Base-by-base conservation (phyloP, 306 rosid genomes). In the Gillenia trifoliata region DNA sequence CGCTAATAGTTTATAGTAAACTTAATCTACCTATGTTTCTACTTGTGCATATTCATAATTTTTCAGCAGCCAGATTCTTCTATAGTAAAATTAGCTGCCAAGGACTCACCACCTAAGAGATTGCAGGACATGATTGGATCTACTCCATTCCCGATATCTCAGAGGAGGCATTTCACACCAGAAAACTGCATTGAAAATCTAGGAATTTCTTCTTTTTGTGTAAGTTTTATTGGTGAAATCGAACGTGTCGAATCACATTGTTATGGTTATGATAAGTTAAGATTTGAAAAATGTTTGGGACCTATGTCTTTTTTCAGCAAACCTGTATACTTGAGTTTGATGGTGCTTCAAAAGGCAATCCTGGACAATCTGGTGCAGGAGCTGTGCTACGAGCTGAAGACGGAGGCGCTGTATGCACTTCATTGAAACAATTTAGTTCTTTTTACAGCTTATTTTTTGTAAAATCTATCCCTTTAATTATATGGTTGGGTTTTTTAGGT, bases 301-400 rank as follows among this genome's bases (percentile, higher is more conserved):
- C 43, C 16, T 82, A 17, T 62, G 40, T 69, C 56, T 78, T 73
- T 67, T 75, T 71, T 43, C 83, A 90, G 97, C 79, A 74, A 75
- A 77, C 96, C 43, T 94, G 99, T 80, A 76, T 20, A 68, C 85
- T 94, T 63, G 77, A 80, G 59, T 94, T 94, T 57, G 99, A 90
- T 77, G 97, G 99, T 40, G 99, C 97, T 77, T 84, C 91, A 36
- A 92, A 87, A 78, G 99, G 99, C 78, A 94, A 94, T 87, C 99
- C 99, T 76, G 99, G 99, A 77, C 85, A 57, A 22, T 82, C 97
- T 71, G 97, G 99, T 57, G 96, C 99, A 22, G 99, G 97, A 78
- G 97, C 95, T 72, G 83, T 94, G 71, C 79, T 94, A 57, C 89
- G 89, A 59, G 84, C 95, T 66, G 87, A 75, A 75, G 96, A 94